These are phyloP conservation scores for Suillus clintonianus DNA, from an alignment of 768 basidiomycete species.

Conservation along the genomic window DNA sequence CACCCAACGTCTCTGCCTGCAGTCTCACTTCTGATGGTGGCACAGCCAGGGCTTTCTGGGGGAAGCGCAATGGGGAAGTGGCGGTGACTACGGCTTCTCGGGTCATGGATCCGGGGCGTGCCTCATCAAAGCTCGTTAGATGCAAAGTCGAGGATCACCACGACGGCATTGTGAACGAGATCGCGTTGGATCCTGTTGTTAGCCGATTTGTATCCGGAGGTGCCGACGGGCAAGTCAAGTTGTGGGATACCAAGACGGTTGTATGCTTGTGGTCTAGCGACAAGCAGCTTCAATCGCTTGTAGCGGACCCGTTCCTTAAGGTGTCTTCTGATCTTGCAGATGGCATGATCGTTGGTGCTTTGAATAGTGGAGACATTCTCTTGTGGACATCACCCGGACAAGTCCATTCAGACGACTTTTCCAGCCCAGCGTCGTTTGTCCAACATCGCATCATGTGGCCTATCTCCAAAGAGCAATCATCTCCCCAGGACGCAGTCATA, in stretches of 20 bases:
- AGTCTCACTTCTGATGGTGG: constrained; percentile 61
- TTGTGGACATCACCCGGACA: constrained; percentile 40
- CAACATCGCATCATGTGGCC: constrained; percentile 42
- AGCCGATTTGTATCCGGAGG: constrained; percentile 52
- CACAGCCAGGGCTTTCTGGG: constrained; percentile 73
- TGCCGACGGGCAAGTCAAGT: constrained; percentile 66
- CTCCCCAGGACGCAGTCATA: constrained; percentile 9
- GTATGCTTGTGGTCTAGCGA: constrained; percentile 68
- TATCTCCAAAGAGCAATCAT: constrained; percentile 13
- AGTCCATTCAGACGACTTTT: constrained; percentile 7
- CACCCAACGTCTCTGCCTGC: constrained; percentile 64
- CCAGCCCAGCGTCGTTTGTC: constrained; percentile 17
- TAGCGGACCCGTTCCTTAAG: constrained; percentile 53
- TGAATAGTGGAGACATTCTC: constrained; percentile 57
- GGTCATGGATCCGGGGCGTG: constrained; percentile 56
- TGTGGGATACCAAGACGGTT: constrained; percentile 65
- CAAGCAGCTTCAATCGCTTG: constrained; percentile 30
- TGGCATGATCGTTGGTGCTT: constrained; percentile 50
- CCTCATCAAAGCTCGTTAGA: constrained; percentile 45
- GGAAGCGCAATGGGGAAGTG: constrained; percentile 68
- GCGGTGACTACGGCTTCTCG: constrained; percentile 57
- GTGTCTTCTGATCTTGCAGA: constrained; percentile 46
- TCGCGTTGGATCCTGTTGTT: constrained; percentile 48
- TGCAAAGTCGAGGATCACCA: constrained; percentile 64
- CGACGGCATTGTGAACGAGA: constrained; percentile 56